These are phyloP conservation scores for Lepraria neglecta DNA, from an alignment of 495 filamentous ascomycete genomes.

Conservation along the genomic window DNA sequence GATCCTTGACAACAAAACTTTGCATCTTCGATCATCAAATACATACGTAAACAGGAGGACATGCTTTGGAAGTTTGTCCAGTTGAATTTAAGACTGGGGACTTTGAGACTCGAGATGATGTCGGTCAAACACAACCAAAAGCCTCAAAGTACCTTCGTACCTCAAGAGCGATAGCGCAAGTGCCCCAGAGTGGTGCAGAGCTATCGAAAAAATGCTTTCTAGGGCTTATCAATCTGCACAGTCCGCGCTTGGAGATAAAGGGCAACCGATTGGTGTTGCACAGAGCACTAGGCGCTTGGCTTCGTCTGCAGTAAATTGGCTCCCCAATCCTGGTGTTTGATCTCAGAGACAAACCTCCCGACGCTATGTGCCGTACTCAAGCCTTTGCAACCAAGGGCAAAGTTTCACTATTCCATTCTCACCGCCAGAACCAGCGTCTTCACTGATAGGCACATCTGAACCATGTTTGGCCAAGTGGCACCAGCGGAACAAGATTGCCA, in stretches of 20 bases:
- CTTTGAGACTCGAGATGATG: not conserved
- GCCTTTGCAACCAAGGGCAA: constrained; percentile 3
- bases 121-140: not conserved
- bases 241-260: constrained; percentile 1
- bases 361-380: constrained; percentile 8
- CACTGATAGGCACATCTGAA: not conserved
- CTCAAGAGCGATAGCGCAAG: constrained; percentile 9
- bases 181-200: constrained; percentile 1
- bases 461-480: constrained; percentile 1
- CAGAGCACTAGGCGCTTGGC: constrained; percentile 4
- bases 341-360: constrained; percentile 5
- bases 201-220: constrained; percentile 7
- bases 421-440: constrained; percentile 2
- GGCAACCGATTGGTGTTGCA: constrained; percentile 4
- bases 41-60: not conserved
- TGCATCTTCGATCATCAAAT: no score
- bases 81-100: not conserved
- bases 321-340: not conserved
- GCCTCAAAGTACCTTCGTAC: not conserved
- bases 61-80: not conserved
- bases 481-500: constrained; percentile 5
- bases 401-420: constrained; percentile 2
- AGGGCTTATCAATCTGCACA: constrained; percentile 1
- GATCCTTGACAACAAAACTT: no score
- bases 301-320: constrained; percentile 1